A percentile compares a stretch with the other conserved stretches of the same genome.
Evolutionary conservation across 257 asterid species (phyloP).

Genomic region (Solanum sitiens): DNA sequence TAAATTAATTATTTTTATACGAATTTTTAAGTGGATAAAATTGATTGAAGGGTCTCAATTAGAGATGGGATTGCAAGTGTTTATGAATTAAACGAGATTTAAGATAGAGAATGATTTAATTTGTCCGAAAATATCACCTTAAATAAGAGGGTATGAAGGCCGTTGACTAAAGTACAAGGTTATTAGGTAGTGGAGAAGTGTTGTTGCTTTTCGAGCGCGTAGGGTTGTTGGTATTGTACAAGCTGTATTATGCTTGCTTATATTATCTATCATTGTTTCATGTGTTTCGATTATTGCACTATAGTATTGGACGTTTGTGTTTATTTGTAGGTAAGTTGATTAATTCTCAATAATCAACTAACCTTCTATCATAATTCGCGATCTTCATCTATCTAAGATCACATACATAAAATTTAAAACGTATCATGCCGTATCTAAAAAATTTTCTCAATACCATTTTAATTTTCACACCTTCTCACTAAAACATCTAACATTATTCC

Average conservation of each 20-base stretch:
- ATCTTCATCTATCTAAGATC: too few relatives aligned
- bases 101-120: too few relatives aligned
- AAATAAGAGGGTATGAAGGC: too few relatives aligned
- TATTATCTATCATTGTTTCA: too few relatives aligned
- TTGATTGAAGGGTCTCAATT: too few relatives aligned
- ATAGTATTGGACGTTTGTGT: too few relatives aligned
- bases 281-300: neutral
- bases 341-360: neutral
- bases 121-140: neutral
- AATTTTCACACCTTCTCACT: neutral
- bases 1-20: too few relatives aligned
- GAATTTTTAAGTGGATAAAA: too few relatives aligned
- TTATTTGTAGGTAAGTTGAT: neutral
- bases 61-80: neutral
- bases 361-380: too few relatives aligned
- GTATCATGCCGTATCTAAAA: too few relatives aligned
- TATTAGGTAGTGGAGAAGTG: neutral
- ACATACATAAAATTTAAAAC: too few relatives aligned
- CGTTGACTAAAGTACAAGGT: neutral
- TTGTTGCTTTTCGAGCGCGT: neutral
- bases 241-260: neutral
- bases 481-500: neutral
- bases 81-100: too few relatives aligned
- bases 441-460: neutral
- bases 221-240: neutral